Evolutionary conservation across 257 asterid species (phyloP).

Genomic region (Solanum boliviense): DNA sequence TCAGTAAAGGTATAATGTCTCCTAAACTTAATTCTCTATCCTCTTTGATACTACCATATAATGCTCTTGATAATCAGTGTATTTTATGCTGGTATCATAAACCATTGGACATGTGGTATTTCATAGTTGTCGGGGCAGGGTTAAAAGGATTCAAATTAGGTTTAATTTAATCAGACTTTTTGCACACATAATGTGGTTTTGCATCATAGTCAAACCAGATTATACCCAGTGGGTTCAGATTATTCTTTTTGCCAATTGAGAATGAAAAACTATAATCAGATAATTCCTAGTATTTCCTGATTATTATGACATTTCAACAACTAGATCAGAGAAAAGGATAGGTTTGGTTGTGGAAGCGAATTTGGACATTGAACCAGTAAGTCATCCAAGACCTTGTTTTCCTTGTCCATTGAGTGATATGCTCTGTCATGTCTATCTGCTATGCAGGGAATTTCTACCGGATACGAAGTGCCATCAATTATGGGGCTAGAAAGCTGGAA

Average conservation of each 20-base stretch:
- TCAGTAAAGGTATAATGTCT: constrained; percentile 50
- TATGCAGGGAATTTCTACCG: constrained; percentile 66
- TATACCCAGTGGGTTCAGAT: not conserved
- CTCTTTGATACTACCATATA: not conserved
- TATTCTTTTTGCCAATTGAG: not conserved
- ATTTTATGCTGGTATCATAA: not conserved
- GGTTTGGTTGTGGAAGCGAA: not conserved
- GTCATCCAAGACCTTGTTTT: not conserved
- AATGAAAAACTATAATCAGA: not conserved
- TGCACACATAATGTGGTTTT: not conserved
- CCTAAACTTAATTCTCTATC: not conserved
- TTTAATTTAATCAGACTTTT: not conserved
- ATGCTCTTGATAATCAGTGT: not conserved
- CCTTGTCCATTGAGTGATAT: not conserved
- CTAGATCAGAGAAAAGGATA: not conserved
- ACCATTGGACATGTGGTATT: not conserved
- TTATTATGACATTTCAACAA: not conserved
- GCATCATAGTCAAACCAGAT: not conserved
- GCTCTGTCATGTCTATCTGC: not conserved
- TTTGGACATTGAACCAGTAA: not conserved
- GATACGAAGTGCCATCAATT: constrained; percentile 78
- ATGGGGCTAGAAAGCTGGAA: constrained; percentile 67
- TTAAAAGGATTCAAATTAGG: not conserved
- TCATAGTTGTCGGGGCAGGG: not conserved
- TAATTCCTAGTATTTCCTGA: not conserved